Base-by-base conservation (phyloP, 371 early-diverging fungal species). In the Paraphysoderma sedebokerense region DNA sequence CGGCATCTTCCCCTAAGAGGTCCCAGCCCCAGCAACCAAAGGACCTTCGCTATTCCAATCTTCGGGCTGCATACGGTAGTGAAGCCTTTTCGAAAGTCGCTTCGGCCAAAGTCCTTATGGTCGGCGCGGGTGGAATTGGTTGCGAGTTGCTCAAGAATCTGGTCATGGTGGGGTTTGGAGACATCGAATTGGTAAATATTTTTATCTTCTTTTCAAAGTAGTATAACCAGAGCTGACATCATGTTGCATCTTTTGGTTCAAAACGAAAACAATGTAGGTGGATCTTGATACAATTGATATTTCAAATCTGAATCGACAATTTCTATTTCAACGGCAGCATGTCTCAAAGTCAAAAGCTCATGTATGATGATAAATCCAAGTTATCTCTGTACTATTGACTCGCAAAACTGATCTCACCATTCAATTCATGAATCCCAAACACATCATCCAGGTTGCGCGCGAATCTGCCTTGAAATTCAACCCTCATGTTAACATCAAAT, bases 221-320 rank as follows among this genome's bases (percentile, higher is more conserved):
- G n/a, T 32, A 5, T 8, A 35, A 28, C 22, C 20, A 6, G 24
- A 28, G 5, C n/a, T 13, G n/a, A 9, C 12, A 19, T 28, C 19
- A 3, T 24, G 22, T 28, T 38, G 26, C 34, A 33, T 13, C n/a
- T 15, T 20, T 45, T 46, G 13, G 49, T 20, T 26, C 36, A 11
- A 29, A 34, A 41, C 20, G 19, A 31, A 1, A 33, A 27, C 38
- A 17, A 41, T 31, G 15, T 48, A 85, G 76, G 78, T 98, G 41
- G 98, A 99, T 67, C 63, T 92, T 46, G 99, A 99, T 66, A 92
- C 92, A 0, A 97, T 99, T 46, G 99, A 99, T 51, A 66, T 96
- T 39, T 88, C 95, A 30, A 99, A 99, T 63, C 67, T 99, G 48
- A 98, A 99, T 63, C 71, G 99, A 24, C 99, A 99, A 67, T 96